These are phyloP conservation scores for Microbotryum intermedium DNA, from an alignment of 1,284 basidiomycete species.

Conservation along the genomic window DNA sequence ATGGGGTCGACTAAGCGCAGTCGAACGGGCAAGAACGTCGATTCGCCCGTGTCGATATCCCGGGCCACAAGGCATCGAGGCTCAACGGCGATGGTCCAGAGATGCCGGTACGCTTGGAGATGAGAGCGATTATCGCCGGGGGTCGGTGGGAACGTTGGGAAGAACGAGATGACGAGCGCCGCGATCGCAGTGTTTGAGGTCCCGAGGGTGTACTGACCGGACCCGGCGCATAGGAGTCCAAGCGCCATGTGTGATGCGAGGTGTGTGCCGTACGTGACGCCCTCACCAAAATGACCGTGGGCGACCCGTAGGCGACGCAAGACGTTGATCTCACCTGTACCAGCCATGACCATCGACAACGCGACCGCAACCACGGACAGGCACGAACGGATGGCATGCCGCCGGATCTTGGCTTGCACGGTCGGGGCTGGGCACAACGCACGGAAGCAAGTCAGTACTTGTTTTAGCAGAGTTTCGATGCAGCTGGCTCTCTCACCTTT, in stretches of 20 bases:
- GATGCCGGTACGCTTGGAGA: constrained; percentile 83
- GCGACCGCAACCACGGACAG: constrained; percentile 78
- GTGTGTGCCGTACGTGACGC: constrained; percentile 79
- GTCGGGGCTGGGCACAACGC: constrained; percentile 50
- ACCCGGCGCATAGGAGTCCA: constrained; percentile 87
- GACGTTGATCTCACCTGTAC: constrained; percentile 86
- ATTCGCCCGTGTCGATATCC: constrained; percentile 80
- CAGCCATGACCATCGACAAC: constrained; percentile 86
- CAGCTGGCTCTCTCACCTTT: constrained; percentile 32
- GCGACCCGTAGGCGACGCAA: constrained; percentile 79
- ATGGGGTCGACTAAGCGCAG: constrained; percentile 56
- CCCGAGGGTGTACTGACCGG: constrained; percentile 84
- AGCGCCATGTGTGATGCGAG: constrained; percentile 85
- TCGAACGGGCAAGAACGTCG: constrained; percentile 84
- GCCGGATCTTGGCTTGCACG: constrained; percentile 76
- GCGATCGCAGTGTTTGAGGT: constrained; percentile 87
- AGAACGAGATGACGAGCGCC: constrained; percentile 79
- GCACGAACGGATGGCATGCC: constrained; percentile 76
- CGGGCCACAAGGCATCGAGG: constrained; percentile 83
- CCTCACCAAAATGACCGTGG: constrained; percentile 76
- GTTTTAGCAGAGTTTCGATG: not conserved
- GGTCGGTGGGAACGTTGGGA: constrained; percentile 69
- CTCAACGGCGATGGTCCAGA: constrained; percentile 93
- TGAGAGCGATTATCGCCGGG: constrained; percentile 84
- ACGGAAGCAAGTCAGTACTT: not conserved